phyloP scores from a whole-genome alignment of 371 early-diverging fungal species.

The Syncephalastrum monosporum region DNA sequence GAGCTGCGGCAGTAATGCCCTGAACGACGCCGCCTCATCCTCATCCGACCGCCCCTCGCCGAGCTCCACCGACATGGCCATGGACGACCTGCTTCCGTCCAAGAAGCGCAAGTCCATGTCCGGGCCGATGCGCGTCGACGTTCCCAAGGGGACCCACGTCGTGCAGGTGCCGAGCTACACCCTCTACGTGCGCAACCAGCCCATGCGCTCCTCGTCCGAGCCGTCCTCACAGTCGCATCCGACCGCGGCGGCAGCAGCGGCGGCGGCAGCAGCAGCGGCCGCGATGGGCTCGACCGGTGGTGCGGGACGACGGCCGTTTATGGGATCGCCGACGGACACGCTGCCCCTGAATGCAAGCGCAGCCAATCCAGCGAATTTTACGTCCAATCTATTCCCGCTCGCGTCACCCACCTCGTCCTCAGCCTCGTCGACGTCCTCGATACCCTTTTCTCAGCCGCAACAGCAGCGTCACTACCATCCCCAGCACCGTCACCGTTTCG shows the following conservation, averaged over 20 bases:
- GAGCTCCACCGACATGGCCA: slow-evolving; percentile 6
- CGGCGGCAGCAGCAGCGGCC: slow-evolving; percentile 9
- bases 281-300: not conserved
- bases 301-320: slow-evolving; percentile 4
- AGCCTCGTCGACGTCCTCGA: slow-evolving; percentile 32
- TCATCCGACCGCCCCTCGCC: slow-evolving; percentile 8
- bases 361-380: slow-evolving; percentile 4
- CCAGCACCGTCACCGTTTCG: slow-evolving; percentile 19
- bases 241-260: slow-evolving; percentile 2
- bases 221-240: slow-evolving; percentile 12
- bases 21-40: slow-evolving; percentile 6
- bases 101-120: slow-evolving; percentile 31
- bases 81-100: slow-evolving; percentile 20
- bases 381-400: slow-evolving; percentile 18
- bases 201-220: slow-evolving; percentile 28
- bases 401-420: slow-evolving; percentile 44
- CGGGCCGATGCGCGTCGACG: slow-evolving; percentile 10
- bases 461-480: slow-evolving; percentile 14
- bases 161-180: slow-evolving; percentile 37
- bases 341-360: no score
- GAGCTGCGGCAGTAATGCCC: not conserved
- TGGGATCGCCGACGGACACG: slow-evolving; percentile 11
- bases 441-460: slow-evolving; percentile 25
- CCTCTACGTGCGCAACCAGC: slow-evolving; percentile 26
- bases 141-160: slow-evolving; percentile 39